Evolutionary conservation across 176 grass and related monocot species (phyloP), one percentile per base, ranked within the genome.

Genomic region (Raddia distichophylla): DNA sequence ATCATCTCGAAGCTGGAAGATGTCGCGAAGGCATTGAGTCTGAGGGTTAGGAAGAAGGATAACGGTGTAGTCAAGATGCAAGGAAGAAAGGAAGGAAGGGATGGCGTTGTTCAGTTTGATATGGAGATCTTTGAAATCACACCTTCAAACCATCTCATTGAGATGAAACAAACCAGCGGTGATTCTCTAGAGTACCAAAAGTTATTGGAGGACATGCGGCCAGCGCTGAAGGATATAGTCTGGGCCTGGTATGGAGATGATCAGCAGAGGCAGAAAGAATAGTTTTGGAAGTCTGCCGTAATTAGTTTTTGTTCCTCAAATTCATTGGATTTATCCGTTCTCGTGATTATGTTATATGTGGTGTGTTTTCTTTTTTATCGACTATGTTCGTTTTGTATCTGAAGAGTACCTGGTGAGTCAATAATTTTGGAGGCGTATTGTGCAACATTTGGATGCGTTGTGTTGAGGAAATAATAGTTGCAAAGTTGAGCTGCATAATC

Each of bases 131-230:
- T 93, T 76, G 86, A 91, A 77, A 89, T 93, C 20, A 84, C 81
- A 6, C 35, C 84, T 11, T 85, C 80, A 20, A 77, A 85, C 72
- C 87, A 93, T 80, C 69, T 97, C 48, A 79, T 97, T 27, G 84
- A 97, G 80, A 93, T 97, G 40, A 97, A 89, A 53, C 87, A 93
- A 77, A 91, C 84, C 35, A 86, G 73, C 8, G 94, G 94, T 7
- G 94, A 97, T 83, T 80, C 81, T 60, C 32, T 89, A 3, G 89
- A 97, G 82, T 97, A 97, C 76, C 64, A 73, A 19, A 88, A 80
- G 80, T 3, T 97, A 42, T 33, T 94, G 63, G 88, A 94, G 59
- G 82, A 46, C 57, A 87, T 97, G 72, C 83, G 82, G 71, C 94
- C 91, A 40, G 87, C 76, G 48, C 82, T 97, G 20, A 85, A 90